Conservation (phyloP, 208 protist genomes). For the Leishmania turanica region DNA sequence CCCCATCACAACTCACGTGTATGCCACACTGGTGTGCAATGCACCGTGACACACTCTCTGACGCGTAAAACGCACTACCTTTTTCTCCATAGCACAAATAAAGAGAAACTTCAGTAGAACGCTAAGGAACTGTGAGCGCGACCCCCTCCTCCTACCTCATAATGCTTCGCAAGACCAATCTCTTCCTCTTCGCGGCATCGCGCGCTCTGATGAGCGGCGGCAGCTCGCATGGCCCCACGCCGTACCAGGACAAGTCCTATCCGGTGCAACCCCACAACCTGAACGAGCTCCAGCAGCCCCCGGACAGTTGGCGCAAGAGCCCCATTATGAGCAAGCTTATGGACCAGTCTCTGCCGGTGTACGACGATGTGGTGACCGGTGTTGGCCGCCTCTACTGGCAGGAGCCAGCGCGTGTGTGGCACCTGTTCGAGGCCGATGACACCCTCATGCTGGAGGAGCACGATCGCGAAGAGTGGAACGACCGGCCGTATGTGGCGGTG, state of each 20-base stretch:
- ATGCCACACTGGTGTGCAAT: not conserved
- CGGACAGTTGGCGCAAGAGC: slow-evolving; percentile 84
- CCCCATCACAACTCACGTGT: not conserved
- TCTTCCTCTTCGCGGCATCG: slow-evolving; percentile 66
- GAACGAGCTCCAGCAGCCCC: slow-evolving; percentile 78
- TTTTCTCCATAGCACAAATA: not conserved
- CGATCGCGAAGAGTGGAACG: slow-evolving; percentile 92
- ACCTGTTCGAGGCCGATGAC: slow-evolving; percentile 89
- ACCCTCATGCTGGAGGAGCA: slow-evolving; percentile 92
- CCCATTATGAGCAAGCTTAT: slow-evolving; percentile 90
- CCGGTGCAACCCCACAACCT: slow-evolving; percentile 84
- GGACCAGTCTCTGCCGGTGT: slow-evolving; percentile 85
- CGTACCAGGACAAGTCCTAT: slow-evolving; percentile 88
- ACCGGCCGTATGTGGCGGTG: slow-evolving; percentile 85
- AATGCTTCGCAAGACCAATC: slow-evolving; percentile 81
- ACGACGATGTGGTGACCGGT: slow-evolving; percentile 87
- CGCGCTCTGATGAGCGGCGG: slow-evolving; percentile 61
- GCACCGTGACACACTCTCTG: not conserved
- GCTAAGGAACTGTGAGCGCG: slow-evolving; percentile 21
- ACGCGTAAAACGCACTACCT: not conserved
- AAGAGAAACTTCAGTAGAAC: slow-evolving; percentile 1
- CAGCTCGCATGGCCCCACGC: slow-evolving; percentile 55
- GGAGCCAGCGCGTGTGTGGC: slow-evolving; percentile 86
- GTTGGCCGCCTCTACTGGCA: slow-evolving; percentile 86
- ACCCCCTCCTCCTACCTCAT: slow-evolving; percentile 12